A percentile compares a stretch with the other conserved stretches of the same genome.
These are phyloP conservation scores for Podaxis sp. DNA, from an alignment of 768 basidiomycete species.

Conservation along the genomic window DNA sequence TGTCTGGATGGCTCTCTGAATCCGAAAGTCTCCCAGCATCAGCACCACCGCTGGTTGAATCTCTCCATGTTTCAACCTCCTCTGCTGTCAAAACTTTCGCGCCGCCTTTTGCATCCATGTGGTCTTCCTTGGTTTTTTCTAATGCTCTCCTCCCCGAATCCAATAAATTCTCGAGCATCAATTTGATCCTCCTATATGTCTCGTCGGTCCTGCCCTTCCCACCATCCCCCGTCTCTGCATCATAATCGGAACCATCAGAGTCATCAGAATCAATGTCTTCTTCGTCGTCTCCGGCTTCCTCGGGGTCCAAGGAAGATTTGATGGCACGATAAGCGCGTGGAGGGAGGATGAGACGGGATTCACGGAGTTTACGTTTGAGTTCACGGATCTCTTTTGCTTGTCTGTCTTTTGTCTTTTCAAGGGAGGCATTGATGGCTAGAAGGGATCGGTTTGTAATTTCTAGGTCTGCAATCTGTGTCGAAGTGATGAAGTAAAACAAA, in stretches of 20 bases:
- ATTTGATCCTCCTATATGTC: constrained; percentile 56
- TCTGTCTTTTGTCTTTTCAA: constrained; percentile 75
- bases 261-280: constrained; percentile 42
- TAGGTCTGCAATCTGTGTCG: constrained; percentile 76
- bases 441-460: constrained; percentile 89
- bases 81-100: constrained; percentile 72
- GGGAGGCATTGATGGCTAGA: constrained; percentile 75
- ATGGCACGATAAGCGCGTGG: constrained; percentile 56
- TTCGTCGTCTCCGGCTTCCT: constrained; percentile 38
- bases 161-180: constrained; percentile 60
- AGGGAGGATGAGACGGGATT: constrained; percentile 74
- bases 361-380: constrained; percentile 75
- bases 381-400: constrained; percentile 87
- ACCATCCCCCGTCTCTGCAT: constrained; percentile 12
- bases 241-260: constrained; percentile 29
- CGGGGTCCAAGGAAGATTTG: constrained; percentile 42
- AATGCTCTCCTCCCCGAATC: constrained; percentile 56
- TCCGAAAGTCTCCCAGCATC: constrained; percentile 16
- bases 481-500: background rate
- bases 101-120: constrained; percentile 38
- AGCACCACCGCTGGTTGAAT: constrained; percentile 15
- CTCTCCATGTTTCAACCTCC: constrained; percentile 61
- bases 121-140: constrained; percentile 52
- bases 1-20: constrained; percentile 7
- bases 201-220: constrained; percentile 41